Evolutionary conservation across 352 stramenopile species (phyloP).

Genomic region (Globisporangium rhizosaccharum): DNA sequence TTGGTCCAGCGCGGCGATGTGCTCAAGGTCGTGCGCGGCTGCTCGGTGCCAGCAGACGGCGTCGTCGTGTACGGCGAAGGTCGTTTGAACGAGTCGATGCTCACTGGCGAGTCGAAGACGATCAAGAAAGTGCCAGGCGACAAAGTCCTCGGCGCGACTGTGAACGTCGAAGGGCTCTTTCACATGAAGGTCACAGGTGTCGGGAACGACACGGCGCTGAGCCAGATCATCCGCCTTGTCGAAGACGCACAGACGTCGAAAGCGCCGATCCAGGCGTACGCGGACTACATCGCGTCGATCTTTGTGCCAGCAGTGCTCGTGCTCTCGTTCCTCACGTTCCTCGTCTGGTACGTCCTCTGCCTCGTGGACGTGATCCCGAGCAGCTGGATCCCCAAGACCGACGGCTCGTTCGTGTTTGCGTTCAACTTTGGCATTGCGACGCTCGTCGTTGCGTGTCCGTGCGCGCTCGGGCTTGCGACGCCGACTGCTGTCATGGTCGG

Average conservation of each 20-base stretch:
- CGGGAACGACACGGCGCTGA: conserved; percentile 91
- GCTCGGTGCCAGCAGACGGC: conserved; percentile 91
- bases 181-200: conserved; percentile 92
- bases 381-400: conserved; percentile 61
- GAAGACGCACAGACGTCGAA: conserved; percentile 97
- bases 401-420: conserved; percentile 89
- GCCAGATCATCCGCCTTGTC: conserved; percentile 98
- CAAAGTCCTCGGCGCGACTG: conserved; percentile 86
- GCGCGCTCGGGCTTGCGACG: conserved; percentile 96
- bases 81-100: conserved; percentile 92
- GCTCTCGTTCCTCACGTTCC: conserved; percentile 92
- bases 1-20: conserved; percentile 91
- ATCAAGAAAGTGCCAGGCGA: conserved; percentile 89
- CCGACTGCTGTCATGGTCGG: conserved; percentile 98
- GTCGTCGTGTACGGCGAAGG: conserved; percentile 89
- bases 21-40: conserved; percentile 91
- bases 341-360: conserved; percentile 91
- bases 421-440: conserved; percentile 97
- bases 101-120: conserved; percentile 93
- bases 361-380: conserved; percentile 49
- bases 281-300: conserved; percentile 93
- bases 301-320: conserved; percentile 95
- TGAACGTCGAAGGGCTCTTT: conserved; percentile 90
- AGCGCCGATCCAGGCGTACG: conserved; percentile 96
- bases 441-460: conserved; percentile 98